Base-by-base conservation (phyloP, 768 basidiomycete genomes). In the Boletellus ananas region DNA sequence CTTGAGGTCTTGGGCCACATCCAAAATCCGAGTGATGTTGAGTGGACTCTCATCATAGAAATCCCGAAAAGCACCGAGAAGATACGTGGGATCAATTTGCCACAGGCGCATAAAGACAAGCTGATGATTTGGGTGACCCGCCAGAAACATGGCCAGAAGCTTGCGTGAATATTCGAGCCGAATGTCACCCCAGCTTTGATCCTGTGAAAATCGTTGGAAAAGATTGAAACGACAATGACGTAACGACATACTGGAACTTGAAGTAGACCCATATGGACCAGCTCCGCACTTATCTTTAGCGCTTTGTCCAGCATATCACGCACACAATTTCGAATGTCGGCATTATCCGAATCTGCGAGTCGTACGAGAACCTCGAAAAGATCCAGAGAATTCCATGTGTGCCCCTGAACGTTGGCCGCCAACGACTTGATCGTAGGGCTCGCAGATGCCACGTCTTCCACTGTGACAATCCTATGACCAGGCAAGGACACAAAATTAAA, bases 21-120 rank as follows among this genome's bases (percentile, higher is more conserved):
- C 96, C 44, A 98, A 73, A 41, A 99, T 94, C 34, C 94, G 79
- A 14, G 92, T 93, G 47, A 98, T 91, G 64, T 98, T 96, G 47
- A 94, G 78, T 35, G 91, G 90, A 54, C 84, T 91, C 60, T 94
- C 92, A 42, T 86, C 80, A 68, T 98, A 96, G 64, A 93, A 94
- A 55, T 93, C 90, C 27, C 87, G 82, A 70, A 98, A 88, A 7
- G 92, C 91, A 49, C 84, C 79, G 5, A 92, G 85, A 44, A 98
- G 79, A 66, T 94, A 90, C 0, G 83, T 74, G 0, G 89, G 90
- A 61, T 93, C 83, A 37, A 90, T 86, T 62, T 94, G 90, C 88
- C 91, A 94, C 48, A 99, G 84, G 42, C 93, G 81, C 83, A 95
- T 93, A 73, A 98, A 97, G 49, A 97, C 94, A 10, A 99, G 80